Base-by-base conservation (phyloP, 768 basidiomycete species). In the Hortiboletus flavorubellus region DNA sequence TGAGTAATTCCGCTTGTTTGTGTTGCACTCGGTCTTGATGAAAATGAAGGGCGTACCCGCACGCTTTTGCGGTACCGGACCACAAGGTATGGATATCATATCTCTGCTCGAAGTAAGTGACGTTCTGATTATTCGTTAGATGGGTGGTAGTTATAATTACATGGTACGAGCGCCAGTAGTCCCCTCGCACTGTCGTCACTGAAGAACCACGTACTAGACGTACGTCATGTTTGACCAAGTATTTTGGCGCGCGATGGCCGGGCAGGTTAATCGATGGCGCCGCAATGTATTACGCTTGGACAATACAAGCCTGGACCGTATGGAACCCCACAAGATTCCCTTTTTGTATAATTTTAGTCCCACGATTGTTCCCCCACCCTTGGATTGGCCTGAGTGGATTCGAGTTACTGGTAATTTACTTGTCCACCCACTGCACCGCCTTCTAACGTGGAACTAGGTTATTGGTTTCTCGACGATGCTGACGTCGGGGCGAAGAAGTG, bases 351-450 rank as follows among this genome's bases (percentile, higher is more conserved):
- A 98, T 71, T 98, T 98, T 68, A 95, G 92, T 64, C 91, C 94
- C 1, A 78, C 82, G 31, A 79, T 93, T 44, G 92, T 98, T 14
- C 94, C 95, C 8, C 92, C 89, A 29, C 96, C 96, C 4, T 73
- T 98, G 52, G 96, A 99, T 70, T 99, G 97, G 97, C 93, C 94
- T 5, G 96, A 99, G 71, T 98, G 95, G 93, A 98, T 98, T 59
- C 87, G 91, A 40, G 83, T 95, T 2, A 93, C 93, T 58, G 92
- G 91, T 89, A 62, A 54, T 66, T 49, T 44, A 15, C 46, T 50
- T 70, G 58, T 29, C 16, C 16, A 52, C 15, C 29, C 15, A 29
- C 39, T 42, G 11, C 18, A 46, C 26, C 14, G 10, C 42, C 40
- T 52, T 60, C 59, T 59, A 34, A 66, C 14, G 5, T 31, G 21